phyloP scores from a whole-genome alignment of 1,284 basidiomycete genomes.

The Schizopora paradoxa region DNA sequence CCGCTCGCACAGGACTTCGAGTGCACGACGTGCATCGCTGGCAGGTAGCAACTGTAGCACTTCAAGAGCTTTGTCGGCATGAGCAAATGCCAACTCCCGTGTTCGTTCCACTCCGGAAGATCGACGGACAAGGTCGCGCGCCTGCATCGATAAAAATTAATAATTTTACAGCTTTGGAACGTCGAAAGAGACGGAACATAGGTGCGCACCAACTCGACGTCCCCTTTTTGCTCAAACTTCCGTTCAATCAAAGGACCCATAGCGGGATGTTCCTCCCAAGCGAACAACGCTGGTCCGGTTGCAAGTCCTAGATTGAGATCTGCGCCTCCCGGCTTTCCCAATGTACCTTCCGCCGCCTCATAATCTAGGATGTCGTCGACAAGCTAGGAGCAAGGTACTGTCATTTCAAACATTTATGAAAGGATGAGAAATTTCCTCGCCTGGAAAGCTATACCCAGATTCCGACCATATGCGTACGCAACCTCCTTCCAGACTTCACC shows the following conservation, averaged over 20 bases:
- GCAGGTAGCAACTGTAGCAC: constrained; percentile 73
- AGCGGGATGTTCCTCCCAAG: constrained; percentile 85
- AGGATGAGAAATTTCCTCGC: no score
- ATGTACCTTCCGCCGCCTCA: constrained; percentile 56
- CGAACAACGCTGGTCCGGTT: constrained; percentile 91
- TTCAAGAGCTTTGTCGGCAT: constrained; percentile 74
- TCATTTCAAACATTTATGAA: no score
- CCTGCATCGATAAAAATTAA: constrained; percentile 39
- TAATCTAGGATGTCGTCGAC: constrained; percentile 92
- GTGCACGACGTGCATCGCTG: constrained; percentile 72
- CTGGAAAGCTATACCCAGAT: constrained; percentile 93
- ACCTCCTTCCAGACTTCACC: constrained; percentile 87
- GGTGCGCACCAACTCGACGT: constrained; percentile 75
- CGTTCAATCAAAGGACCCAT: constrained; percentile 81
- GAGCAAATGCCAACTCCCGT: constrained; percentile 68
- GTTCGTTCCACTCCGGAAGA: constrained; percentile 82
- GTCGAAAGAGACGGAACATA: no score
- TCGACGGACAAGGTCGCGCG: constrained; percentile 64
- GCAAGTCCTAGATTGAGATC: constrained; percentile 86
- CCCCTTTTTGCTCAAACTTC: constrained; percentile 78
- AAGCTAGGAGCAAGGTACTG: constrained; percentile 56
- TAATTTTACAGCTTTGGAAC: constrained; percentile 9
- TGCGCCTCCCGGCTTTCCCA: constrained; percentile 85
- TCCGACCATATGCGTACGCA: constrained; percentile 88
- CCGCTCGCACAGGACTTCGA: constrained; percentile 61